Percentiles rank a stretch among this genome's conserved stretches.
These are phyloP conservation scores for Podospora conica DNA, from an alignment of 495 filamentous ascomycete genomes.

Conservation along the genomic window DNA sequence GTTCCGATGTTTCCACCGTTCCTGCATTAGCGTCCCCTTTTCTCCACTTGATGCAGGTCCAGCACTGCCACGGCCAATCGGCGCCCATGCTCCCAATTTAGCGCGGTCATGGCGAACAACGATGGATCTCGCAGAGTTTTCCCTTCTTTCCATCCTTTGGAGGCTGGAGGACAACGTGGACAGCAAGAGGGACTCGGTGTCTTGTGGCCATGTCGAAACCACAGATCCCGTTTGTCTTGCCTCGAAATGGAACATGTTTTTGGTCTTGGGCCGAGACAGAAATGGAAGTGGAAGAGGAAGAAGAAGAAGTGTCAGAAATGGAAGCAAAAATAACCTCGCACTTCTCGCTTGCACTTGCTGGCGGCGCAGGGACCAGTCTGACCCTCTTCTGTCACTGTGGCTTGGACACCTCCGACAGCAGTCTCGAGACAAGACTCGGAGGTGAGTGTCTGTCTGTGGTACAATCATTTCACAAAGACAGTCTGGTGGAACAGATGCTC, in stretches of 20 bases:
- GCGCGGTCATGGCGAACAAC: not conserved
- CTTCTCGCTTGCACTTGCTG: no score
- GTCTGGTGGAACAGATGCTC: not conserved
- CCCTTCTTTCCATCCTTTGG: not conserved
- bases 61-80: not conserved
- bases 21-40: not conserved
- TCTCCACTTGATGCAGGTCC: not conserved
- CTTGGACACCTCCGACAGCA: not conserved
- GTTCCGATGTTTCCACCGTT: not conserved
- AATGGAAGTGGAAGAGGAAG: not conserved
- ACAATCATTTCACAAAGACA: not conserved
- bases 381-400: not conserved
- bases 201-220: not conserved
- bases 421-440: no score
- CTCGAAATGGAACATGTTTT: not conserved
- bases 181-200: not conserved
- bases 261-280: not conserved
- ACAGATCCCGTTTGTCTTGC: not conserved
- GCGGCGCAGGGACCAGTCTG: not conserved
- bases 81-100: not conserved
- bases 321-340: not conserved
- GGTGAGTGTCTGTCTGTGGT: not conserved
- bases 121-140: not conserved
- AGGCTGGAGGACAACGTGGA: no score
- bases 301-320: no score